Evolutionary conservation across 106 monocot species (phyloP), one percentile per base, ranked within the genome.

Genomic region (Posidonia australis): DNA sequence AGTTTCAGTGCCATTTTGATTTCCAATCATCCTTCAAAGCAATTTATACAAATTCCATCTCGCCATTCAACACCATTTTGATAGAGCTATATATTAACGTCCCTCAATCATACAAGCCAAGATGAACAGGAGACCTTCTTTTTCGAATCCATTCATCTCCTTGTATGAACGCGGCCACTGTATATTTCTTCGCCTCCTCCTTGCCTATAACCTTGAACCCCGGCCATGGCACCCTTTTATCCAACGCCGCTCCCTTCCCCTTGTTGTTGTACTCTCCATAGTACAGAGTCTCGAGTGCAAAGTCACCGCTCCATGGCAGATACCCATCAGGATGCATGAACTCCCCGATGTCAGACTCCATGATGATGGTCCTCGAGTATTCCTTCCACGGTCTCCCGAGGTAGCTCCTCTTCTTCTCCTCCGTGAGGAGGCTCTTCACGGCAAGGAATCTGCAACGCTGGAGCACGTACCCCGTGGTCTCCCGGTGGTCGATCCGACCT

Each of bases 321-420:
- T 79, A 93, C 3, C 93, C 93, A 0, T 72, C 81, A 2, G 79
- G 78, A 26, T 73, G 21, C 64, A 93, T 74, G 60, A 86, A 77
- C 29, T 56, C 77, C 9, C 55, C 77, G 54, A 93, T 83, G 5
- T 75, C 72, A 5, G 81, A 77, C 70, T 89, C 86, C 83, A 93
- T 83, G 77, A 89, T 61, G 24, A 93, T 51, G 1, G 78, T 79
- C 61, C 75, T 66, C 0, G 93, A 89, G 60, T 43, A 86, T 27
- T 75, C 67, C 79, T 77, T 83, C 88, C 93, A 89, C 13, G 93
- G 93, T 17, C 93, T 63, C 13, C 72, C 93, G 17, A 93, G 85
- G 74, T 86, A 93, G 72, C 49, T 83, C 24, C 23, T 51, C 73
- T 85, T 70, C 27, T 25, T 47, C 5, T 1, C 7, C 47, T 80